These are phyloP conservation scores for Pleurotus tuoliensis DNA, from an alignment of 768 basidiomycete genomes.

Conservation along the genomic window DNA sequence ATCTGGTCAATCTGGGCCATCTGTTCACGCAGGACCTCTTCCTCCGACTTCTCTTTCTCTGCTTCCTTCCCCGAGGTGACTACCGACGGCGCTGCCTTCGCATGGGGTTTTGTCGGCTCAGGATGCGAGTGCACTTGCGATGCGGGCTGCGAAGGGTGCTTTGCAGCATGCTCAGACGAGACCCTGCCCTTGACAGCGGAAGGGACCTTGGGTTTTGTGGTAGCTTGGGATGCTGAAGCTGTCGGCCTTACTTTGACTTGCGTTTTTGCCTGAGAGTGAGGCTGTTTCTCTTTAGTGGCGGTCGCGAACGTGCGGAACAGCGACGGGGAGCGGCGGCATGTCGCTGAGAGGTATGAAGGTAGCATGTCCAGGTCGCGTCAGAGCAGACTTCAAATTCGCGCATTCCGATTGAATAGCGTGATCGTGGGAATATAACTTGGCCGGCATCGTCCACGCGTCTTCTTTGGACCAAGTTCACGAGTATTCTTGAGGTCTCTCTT, in stretches of 20 bases:
- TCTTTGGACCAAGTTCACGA: neutral
- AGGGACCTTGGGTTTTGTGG: neutral
- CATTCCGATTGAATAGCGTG: neutral
- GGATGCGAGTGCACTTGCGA: neutral
- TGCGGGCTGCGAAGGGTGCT: neutral
- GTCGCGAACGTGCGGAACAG: neutral
- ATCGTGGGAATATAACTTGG: neutral
- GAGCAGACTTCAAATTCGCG: too few relatives aligned
- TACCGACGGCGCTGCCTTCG: conserved; percentile 8
- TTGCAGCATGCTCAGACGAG: conserved; percentile 2
- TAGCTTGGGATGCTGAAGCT: neutral
- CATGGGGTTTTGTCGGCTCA: neutral
- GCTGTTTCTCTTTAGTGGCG: neutral
- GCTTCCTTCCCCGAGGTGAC: neutral
- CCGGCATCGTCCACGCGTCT: neutral
- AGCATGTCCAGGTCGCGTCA: neutral
- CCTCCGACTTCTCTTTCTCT: conserved; percentile 11
- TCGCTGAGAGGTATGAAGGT: conserved; percentile 4
- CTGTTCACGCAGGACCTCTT: conserved; percentile 22
- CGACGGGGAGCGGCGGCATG: conserved; percentile 3
- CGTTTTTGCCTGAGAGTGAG: neutral
- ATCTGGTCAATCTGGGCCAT: conserved; percentile 33
- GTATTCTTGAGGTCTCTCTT: neutral
- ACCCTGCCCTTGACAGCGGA: neutral
- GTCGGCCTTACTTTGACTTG: neutral